phyloP scores from a whole-genome alignment of 495 filamentous ascomycete genomes.

The Astrothelium subdiscretum region DNA sequence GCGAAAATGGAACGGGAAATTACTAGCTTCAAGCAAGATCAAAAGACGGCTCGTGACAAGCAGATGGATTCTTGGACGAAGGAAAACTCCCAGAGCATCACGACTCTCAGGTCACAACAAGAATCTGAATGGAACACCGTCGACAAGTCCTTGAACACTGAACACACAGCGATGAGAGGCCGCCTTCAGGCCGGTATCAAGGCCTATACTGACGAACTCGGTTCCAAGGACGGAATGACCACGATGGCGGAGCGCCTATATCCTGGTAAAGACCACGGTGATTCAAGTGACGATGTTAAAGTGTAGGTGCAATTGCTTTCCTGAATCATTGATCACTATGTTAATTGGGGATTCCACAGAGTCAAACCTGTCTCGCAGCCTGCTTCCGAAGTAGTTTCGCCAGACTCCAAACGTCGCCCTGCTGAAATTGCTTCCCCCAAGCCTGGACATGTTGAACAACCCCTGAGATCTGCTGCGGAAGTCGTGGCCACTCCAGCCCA shows the following conservation, averaged over 20 bases:
- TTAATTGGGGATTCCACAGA: not conserved
- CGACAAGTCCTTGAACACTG: not conserved
- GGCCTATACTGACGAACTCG: not conserved
- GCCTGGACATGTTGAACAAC: not conserved
- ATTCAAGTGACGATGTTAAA: not conserved
- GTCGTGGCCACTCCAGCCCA: too few species aligned
- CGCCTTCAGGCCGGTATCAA: not conserved
- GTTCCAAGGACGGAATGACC: not conserved
- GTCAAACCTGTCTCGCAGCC: not conserved
- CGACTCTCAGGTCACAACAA: not conserved
- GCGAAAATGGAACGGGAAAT: not conserved
- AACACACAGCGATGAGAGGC: not conserved
- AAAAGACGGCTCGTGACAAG: not conserved
- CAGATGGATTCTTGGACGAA: not conserved
- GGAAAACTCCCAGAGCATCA: not conserved
- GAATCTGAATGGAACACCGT: not conserved
- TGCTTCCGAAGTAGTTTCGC: not conserved
- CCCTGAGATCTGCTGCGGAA: too few species aligned
- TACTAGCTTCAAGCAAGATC: not conserved
- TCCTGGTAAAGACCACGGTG: not conserved
- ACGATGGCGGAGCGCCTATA: not conserved
- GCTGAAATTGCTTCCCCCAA: not conserved
- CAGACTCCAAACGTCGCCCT: not conserved
- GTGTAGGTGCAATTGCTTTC: not conserved
- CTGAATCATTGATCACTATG: not conserved